Conservation (phyloP, 139 green algal species). For the Tetraselmis chui region DNA sequence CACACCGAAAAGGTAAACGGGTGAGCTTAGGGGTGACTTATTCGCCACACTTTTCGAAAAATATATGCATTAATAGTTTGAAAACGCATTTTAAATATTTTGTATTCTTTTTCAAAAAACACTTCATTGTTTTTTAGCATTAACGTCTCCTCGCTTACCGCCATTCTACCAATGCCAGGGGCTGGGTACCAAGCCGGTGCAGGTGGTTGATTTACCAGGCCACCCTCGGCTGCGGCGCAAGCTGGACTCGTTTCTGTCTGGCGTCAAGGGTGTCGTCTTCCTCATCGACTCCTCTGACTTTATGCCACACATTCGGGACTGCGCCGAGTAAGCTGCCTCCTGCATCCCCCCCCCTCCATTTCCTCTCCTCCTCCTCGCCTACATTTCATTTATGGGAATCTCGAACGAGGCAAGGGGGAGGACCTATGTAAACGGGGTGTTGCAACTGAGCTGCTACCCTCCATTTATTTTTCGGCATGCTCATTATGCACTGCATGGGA, state of each 20-base stretch:
- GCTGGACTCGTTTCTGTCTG: slow-evolving; percentile 41
- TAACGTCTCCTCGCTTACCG: no score
- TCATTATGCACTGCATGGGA: neutral
- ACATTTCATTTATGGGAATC: no score
- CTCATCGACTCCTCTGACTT: slow-evolving; percentile 80
- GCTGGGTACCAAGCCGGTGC: slow-evolving; percentile 16
- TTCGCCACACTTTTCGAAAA: no score
- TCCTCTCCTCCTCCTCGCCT: neutral
- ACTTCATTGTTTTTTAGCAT: no score
- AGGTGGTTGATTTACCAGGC: slow-evolving; percentile 77
- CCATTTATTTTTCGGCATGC: neutral
- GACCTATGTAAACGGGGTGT: slow-evolving; percentile 4
- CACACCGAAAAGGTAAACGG: neutral
- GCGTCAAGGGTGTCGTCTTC: slow-evolving; percentile 69
- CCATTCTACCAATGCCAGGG: no score
- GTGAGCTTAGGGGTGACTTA: no score
- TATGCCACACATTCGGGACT: slow-evolving; percentile 49
- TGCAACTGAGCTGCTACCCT: neutral
- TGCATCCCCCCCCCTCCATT: neutral
- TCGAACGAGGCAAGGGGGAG: neutral
- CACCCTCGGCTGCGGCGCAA: slow-evolving; percentile 62
- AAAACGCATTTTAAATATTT: no score
- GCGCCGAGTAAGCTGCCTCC: slow-evolving; percentile 35
- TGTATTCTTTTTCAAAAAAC: no score
- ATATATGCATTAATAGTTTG: no score